Base-by-base conservation (phyloP, 2,329 filamentous ascomycete species). In the Penicillium sumatraense region DNA sequence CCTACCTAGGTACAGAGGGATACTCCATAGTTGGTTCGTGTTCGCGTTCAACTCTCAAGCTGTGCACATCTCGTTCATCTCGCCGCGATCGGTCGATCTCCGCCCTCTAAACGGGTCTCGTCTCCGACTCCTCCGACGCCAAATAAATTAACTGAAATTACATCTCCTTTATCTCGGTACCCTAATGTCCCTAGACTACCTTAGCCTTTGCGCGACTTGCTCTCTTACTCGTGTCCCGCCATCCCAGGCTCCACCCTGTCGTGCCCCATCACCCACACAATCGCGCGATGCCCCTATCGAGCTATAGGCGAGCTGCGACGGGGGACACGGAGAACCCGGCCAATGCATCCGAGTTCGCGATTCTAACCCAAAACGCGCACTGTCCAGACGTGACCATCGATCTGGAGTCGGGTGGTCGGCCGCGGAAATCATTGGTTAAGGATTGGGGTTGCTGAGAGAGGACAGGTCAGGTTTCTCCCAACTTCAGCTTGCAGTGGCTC, bases 141-240 rank as follows among this genome's bases (percentile, higher is more conserved):
- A 44, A 44, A 44, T 44, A 44, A 24, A 44, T 44, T 44, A 44
- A 44, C 29, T 26, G 24, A 44, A 44, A 44, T 44, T 44, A 29
- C 41, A 5, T 27, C 11, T 14, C 41, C 41, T 27, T 24, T 5
- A 8, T n/a, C 24, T 8, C 20, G 41, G 41, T 44, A 29, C 41
- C 41, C 41, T 44, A 44, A 44, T 20, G 23, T 18, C 10, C 41
- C 23, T 29, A 27, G 41, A 23, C 24, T 18, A 26, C 41, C 23
- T 29, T 26, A 44, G 41, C 13, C 8, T 20, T 24, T 41, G 38
- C 38, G 4, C 38, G 21, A 41, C 38, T n/a, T 23, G 6, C 20
- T 23, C 14, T 40, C 36, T 40, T 13, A 40, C 16, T 21, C 18
- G 36, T 13, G 36, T 16, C n/a, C 35, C 13, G 35, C 18, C 16